Base-by-base conservation (phyloP, 1,284 basidiomycete species). In the Cryptococcus deneoformans region DNA sequence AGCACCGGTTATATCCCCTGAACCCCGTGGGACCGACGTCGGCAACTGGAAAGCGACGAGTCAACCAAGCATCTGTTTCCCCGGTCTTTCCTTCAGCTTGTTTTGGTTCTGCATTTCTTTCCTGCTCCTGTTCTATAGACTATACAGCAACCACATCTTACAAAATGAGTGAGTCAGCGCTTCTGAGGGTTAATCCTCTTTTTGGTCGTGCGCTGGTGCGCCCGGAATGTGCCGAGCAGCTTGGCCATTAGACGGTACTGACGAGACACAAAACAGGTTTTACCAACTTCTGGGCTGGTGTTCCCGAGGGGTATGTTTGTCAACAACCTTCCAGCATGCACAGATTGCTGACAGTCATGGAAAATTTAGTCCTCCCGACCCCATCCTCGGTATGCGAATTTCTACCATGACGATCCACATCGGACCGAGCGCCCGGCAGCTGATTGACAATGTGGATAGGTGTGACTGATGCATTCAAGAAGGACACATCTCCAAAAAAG, bases 401-500 rank as follows among this genome's bases (percentile, higher is more conserved):
- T 6, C 46, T 11, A 47, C n/a, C 49, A 51, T 16, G n/a, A 39
- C 10, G 36, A 1, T 24, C 14, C 7, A 35, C 14, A 24, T 24
- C 16, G 16, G 20, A 3, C 46, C 43, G 43, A 48, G 14, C 29
- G 0, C 9, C 16, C 20, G 35, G 29, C 43, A 44, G 34, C 29
- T 51, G 34, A 29, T 37, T 49, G 38, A 50, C 16, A 6, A 36
- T 47, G n/a, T 3, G 6, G 35, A 20, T 50, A 67, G 68, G 70
- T 62, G 71, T 72, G 36, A 67, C 65, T 42, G 71, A 72, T 36
- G 62, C 63, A 12, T 72, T 69, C 65, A 96, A 94, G 82, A 88
- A 88, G 57, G 91, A 95, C 84, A 87, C 86, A 66, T 84, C 89
- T 74, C 80, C 88, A 11, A 86, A 86, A 86, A 98, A 98, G 80